Conservation (phyloP, 495 filamentous ascomycete species). For the Aspergillus cavernicola region DNA sequence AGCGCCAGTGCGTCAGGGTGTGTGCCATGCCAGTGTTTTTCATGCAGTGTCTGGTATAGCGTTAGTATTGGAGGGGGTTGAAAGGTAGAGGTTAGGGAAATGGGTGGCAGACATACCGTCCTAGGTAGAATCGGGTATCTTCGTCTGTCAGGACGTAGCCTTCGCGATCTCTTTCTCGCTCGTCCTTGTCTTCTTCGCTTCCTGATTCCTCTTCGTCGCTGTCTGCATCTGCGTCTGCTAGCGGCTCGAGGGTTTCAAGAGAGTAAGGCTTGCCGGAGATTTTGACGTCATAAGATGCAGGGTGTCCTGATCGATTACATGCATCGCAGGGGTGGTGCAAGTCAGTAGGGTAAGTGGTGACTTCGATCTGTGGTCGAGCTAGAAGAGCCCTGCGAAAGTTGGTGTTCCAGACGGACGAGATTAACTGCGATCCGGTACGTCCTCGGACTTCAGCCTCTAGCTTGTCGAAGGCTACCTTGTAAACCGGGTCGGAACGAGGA, state of each 20-base stretch:
- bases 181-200: conserved; percentile 35
- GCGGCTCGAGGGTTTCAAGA: conserved; percentile 61
- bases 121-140: conserved; percentile 37
- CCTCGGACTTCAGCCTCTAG: conserved; percentile 68
- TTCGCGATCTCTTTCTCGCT: conserved; percentile 35
- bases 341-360: conserved; percentile 31
- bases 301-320: conserved; percentile 68
- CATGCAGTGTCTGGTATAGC: conserved; percentile 53
- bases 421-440: conserved; percentile 66
- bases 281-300: conserved; percentile 57
- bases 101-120: conserved; percentile 27
- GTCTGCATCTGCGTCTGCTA: conserved; percentile 51
- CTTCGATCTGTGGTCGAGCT: conserved; percentile 54
- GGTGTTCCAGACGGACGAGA: conserved; percentile 67
- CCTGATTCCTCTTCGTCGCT: conserved; percentile 37
- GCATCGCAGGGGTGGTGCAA: conserved; percentile 62
- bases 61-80: background rate
- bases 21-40: conserved; percentile 67
- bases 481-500: conserved; percentile 58
- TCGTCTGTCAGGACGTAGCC: conserved; percentile 31
- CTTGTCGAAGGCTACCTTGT: conserved; percentile 68
- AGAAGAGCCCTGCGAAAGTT: conserved; percentile 64
- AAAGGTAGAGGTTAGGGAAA: background rate
- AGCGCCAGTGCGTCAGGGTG: conserved; percentile 70
- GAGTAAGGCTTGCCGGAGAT: conserved; percentile 70